Percentiles rank a stretch among this genome's conserved stretches.
phyloP scores from a whole-genome alignment of 306 rosid species.

The Lagenaria siceraria region DNA sequence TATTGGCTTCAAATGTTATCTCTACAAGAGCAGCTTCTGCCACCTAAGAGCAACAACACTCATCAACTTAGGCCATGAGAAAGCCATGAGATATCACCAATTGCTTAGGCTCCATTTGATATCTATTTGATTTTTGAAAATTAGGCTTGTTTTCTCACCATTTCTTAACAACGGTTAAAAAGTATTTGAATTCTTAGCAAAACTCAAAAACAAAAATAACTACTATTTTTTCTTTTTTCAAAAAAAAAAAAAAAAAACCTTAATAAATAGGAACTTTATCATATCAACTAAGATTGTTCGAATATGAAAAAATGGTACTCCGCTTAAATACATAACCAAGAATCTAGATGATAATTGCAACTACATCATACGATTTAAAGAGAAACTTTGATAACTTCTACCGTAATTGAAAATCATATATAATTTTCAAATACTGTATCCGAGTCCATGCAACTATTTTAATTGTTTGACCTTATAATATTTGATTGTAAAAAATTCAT shows the following conservation, averaged over 20 bases:
- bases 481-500: background rate
- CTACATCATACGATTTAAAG: background rate
- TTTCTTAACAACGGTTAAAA: too few species aligned
- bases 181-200: background rate
- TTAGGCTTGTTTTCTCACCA: background rate
- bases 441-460: background rate
- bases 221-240: too few species aligned
- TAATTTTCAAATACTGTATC: background rate
- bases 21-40: slow-evolving; percentile 61
- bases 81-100: background rate
- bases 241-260: too few species aligned
- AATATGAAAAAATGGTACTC: background rate
- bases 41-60: slow-evolving; percentile 34
- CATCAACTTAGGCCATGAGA: background rate
- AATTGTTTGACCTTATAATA: background rate
- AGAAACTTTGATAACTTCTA: background rate
- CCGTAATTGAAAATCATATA: too few species aligned
- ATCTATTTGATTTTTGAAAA: background rate
- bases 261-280: background rate
- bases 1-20: slow-evolving; percentile 56
- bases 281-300: background rate
- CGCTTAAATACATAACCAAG: background rate
- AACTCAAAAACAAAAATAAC: too few species aligned
- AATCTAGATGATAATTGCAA: background rate
- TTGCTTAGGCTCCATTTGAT: background rate